Conservation (phyloP, 768 basidiomycete genomes). For the Hortiboletus flavorubellus region DNA sequence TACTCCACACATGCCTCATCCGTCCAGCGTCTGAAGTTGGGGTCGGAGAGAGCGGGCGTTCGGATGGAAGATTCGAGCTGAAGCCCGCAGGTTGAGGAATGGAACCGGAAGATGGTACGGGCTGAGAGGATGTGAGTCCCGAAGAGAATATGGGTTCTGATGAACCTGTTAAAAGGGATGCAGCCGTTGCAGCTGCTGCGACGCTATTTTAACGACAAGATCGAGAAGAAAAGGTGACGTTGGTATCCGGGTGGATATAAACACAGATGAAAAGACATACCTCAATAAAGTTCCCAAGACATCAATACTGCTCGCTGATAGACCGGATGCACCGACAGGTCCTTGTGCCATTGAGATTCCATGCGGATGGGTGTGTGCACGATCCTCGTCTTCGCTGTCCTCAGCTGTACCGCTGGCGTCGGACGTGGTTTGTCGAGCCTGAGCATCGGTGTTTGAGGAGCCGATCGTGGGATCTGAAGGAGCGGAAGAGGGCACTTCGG, state of each 20-base stretch:
- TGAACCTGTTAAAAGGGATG: conserved; percentile 74
- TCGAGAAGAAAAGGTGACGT: background rate
- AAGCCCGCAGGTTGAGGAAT: conserved; percentile 9
- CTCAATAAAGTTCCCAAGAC: conserved; percentile 81
- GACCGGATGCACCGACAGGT: conserved; percentile 31
- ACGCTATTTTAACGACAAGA: conserved; percentile 46
- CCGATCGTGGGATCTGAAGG: conserved; percentile 5
- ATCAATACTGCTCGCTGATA: conserved; percentile 76
- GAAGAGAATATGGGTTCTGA: conserved; percentile 62
- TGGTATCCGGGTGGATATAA: background rate
- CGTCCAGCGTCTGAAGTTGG: conserved; percentile 39
- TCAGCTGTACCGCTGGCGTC: conserved; percentile 1
- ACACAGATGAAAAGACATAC: conserved; percentile 35
- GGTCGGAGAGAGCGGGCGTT: conserved; percentile 41
- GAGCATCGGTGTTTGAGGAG: conserved; percentile 3
- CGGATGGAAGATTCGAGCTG: conserved; percentile 20
- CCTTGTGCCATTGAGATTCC: conserved; percentile 26
- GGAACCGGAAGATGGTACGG: conserved; percentile 12
- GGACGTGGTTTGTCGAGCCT: background rate
- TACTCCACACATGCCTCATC: conserved; percentile 65
- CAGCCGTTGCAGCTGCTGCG: conserved; percentile 89
- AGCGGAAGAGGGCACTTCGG: conserved; percentile 12
- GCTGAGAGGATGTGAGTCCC: conserved; percentile 42
- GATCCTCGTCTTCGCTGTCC: conserved; percentile 18
- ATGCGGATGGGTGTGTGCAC: conserved; percentile 14